Evolutionary conservation across 1,284 basidiomycete species (phyloP).

Genomic region (Flammula alnicola): DNA sequence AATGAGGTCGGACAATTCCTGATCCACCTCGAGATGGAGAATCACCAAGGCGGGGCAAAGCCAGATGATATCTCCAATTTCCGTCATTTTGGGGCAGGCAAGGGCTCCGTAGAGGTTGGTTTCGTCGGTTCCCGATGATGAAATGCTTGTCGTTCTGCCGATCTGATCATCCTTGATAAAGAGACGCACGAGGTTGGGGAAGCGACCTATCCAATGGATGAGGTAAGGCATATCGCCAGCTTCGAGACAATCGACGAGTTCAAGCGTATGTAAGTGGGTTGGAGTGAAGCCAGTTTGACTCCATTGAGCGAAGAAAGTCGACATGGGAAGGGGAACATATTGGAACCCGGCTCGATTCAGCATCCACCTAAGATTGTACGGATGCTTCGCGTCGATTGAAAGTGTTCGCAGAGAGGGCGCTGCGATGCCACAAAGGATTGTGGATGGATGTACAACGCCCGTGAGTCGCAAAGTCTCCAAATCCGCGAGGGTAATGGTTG

Average conservation of each 20-base stretch:
- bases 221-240: slow-evolving; percentile 25
- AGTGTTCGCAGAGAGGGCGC: slow-evolving; percentile 23
- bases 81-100: no score
- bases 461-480: slow-evolving; percentile 24
- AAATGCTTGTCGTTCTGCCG: no score
- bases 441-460: slow-evolving; percentile 11
- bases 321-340: slow-evolving; percentile 14
- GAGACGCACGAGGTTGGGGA: slow-evolving; percentile 30
- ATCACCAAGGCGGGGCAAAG: slow-evolving; percentile 21
- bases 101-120: no score
- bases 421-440: slow-evolving; percentile 21
- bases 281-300: slow-evolving; percentile 25
- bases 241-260: slow-evolving; percentile 26
- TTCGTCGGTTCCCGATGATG: no score
- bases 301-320: slow-evolving; percentile 29
- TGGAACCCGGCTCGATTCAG: no score
- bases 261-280: slow-evolving; percentile 26
- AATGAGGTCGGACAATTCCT: background rate
- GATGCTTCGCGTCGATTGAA: no score
- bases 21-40: slow-evolving; percentile 12
- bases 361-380: no score
- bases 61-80: slow-evolving; percentile 5
- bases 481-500: slow-evolving; percentile 14
- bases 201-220: slow-evolving; percentile 31
- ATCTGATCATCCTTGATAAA: slow-evolving; percentile 22